Evolutionary conservation across 2,329 filamentous ascomycete species (phyloP).

Genomic region (Colletotrichum costaricense): DNA sequence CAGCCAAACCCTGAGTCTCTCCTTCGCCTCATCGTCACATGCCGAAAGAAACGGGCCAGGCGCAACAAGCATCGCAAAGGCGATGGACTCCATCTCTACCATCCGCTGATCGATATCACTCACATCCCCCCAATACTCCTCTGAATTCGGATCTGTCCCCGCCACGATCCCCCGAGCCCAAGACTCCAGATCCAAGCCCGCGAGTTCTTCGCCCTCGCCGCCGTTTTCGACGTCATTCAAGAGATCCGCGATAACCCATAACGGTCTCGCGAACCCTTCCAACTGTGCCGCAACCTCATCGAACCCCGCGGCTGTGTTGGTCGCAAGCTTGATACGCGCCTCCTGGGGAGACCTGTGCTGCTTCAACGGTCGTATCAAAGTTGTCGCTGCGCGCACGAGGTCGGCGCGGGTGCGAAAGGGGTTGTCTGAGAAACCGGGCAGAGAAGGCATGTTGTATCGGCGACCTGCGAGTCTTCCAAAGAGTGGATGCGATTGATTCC

Average conservation of each 20-base stretch:
- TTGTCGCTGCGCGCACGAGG: constrained; percentile 40
- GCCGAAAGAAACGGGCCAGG: constrained; percentile 46
- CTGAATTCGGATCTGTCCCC: constrained; percentile 38
- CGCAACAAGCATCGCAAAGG: constrained; percentile 52
- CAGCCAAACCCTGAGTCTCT: constrained; percentile 49
- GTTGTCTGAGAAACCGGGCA: constrained; percentile 48
- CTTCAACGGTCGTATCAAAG: constrained; percentile 42
- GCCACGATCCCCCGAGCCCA: constrained; percentile 38
- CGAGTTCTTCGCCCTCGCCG: constrained; percentile 41
- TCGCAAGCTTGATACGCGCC: constrained; percentile 45
- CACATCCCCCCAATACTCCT: constrained; percentile 54
- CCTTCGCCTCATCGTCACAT: constrained; percentile 39
- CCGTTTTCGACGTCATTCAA: constrained; percentile 46
- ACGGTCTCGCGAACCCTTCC: constrained; percentile 48
- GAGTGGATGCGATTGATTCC: not conserved
- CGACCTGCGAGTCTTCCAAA: too few relatives aligned
- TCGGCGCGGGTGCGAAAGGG: constrained; percentile 44
- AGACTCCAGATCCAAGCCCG: constrained; percentile 21
- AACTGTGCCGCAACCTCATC: constrained; percentile 49
- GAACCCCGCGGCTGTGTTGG: constrained; percentile 46
- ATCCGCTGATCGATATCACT: constrained; percentile 55
- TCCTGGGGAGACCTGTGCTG: constrained; percentile 41
- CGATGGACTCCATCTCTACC: constrained; percentile 59
- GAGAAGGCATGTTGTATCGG: constrained; percentile 38
- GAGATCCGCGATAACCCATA: constrained; percentile 38